Evolutionary conservation across 768 basidiomycete species (phyloP).

Genomic region (Boletus pseudopeckii): DNA sequence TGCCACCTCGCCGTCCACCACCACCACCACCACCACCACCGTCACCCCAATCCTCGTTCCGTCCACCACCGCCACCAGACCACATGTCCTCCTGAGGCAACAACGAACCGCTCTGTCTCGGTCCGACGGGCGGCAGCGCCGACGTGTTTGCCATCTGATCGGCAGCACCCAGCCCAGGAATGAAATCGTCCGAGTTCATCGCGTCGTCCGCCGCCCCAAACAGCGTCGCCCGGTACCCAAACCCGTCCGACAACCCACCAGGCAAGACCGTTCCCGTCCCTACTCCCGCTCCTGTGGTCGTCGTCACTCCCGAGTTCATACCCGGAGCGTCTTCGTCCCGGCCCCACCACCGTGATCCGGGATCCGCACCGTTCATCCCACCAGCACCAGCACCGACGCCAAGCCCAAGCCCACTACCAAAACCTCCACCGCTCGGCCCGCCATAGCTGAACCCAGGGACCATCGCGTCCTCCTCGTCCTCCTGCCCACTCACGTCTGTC

Average conservation of each 20-base stretch:
- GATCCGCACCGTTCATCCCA: slow-evolving; percentile 11
- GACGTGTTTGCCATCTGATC: slow-evolving; percentile 22
- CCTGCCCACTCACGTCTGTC: slow-evolving; percentile 52
- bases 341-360: slow-evolving; percentile 39
- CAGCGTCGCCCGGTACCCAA: slow-evolving; percentile 22
- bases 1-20: slow-evolving; percentile 24
- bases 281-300: no score
- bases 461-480: slow-evolving; percentile 72
- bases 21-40: slow-evolving; percentile 28
- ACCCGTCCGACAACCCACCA: slow-evolving; percentile 17
- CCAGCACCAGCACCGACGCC: slow-evolving; percentile 22
- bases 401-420: slow-evolving; percentile 17
- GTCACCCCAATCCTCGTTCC: slow-evolving; percentile 38
- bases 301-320: not conserved
- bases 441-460: slow-evolving; percentile 69
- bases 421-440: not conserved
- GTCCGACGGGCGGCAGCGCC: slow-evolving; percentile 25
- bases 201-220: slow-evolving; percentile 25
- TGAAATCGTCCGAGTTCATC: slow-evolving; percentile 50
- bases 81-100: slow-evolving; percentile 55
- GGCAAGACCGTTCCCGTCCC: slow-evolving; percentile 14
- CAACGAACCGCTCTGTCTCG: slow-evolving; percentile 35
- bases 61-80: slow-evolving; percentile 30
- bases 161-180: slow-evolving; percentile 59
- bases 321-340: slow-evolving; percentile 41